Evolutionary conservation across 495 filamentous ascomycete genomes (phyloP), one percentile per base, ranked within the genome.

Genomic region (Aspergillus heteromorphus): DNA sequence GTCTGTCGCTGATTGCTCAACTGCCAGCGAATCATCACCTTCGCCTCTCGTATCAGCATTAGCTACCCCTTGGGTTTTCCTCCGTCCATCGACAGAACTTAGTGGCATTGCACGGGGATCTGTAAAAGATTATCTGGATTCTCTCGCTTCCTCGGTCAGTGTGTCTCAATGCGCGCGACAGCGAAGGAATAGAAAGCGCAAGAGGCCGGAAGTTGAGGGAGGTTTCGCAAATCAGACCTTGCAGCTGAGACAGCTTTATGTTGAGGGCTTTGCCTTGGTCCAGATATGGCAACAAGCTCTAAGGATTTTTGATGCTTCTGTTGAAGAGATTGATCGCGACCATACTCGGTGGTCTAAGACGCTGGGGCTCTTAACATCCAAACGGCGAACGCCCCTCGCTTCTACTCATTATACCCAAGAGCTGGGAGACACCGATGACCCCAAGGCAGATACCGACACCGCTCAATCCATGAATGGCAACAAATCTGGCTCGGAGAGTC

Each of bases 271-370:
- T 68, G 87, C 85, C 54, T 83, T 87, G 19, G 83, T 84, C 42
- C 93, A 97, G 71, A 83, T 98, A 16, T 97, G 92, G 90, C 89
- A 96, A 65, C 93, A 98, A 71, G 89, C 90, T 5, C 85, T 80
- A 58, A 83, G 87, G 65, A 87, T 98, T 18, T 56, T 76, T 21
- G 66, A 70, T 41, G 72, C 68, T 9, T 62, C 72, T 17, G 61
- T 63, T 23, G 54, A 54, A 27, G 68, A 71, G 53, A 53, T 76
- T 13, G 63, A 73, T 30, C 67, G 61, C 17, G 70, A 74, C 56
- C 55, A 61, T 40, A 55, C 52, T 40, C 43, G 60, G 34, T 65
- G 65, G 45, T 31, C 57, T 31, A 29, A 57, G 18, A 7, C 21
- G 6, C 5, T 23, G 6, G 21, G 6, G 27, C 43, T 29, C 19